phyloP scores from a whole-genome alignment of 371 early-diverging fungal species.

The Mortierella sp. region DNA sequence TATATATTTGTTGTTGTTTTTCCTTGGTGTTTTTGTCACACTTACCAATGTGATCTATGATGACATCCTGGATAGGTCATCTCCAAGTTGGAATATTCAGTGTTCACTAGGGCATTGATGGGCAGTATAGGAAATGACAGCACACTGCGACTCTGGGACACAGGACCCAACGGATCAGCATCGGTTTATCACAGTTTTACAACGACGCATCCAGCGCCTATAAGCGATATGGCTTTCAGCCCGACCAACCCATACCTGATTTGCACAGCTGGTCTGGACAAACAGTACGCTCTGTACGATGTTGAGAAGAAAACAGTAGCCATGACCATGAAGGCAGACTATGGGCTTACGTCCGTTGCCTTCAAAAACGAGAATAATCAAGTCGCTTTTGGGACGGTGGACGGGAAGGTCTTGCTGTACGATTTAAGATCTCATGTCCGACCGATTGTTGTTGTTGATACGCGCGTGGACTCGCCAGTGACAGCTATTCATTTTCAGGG shows the following conservation, averaged over 20 bases:
- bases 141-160: conserved; percentile 62
- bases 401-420: conserved; percentile 54
- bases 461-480: conserved; percentile 30
- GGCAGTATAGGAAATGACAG: conserved; percentile 65
- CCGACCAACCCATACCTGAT: conserved; percentile 64
- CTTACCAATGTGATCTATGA: too few relatives aligned
- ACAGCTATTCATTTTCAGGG: conserved; percentile 55
- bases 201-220: conserved; percentile 57
- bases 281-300: conserved; percentile 60
- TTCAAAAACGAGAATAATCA: conserved; percentile 59
- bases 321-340: conserved; percentile 45
- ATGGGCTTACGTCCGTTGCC: conserved; percentile 52
- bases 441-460: conserved; percentile 47
- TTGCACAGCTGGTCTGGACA: conserved; percentile 62
- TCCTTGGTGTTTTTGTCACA: too few relatives aligned
- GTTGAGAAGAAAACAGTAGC: conserved; percentile 51
- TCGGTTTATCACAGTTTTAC: conserved; percentile 49
- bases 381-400: conserved; percentile 57
- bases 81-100: conserved; percentile 52
- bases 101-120: conserved; percentile 54
- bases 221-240: conserved; percentile 62
- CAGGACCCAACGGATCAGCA: conserved; percentile 50
- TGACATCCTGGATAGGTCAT: conserved; percentile 35
- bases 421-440: conserved; percentile 51
- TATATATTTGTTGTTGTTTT: too few relatives aligned